These are phyloP conservation scores for Suillus sp. DNA, from an alignment of 768 basidiomycete genomes.

Conservation along the genomic window DNA sequence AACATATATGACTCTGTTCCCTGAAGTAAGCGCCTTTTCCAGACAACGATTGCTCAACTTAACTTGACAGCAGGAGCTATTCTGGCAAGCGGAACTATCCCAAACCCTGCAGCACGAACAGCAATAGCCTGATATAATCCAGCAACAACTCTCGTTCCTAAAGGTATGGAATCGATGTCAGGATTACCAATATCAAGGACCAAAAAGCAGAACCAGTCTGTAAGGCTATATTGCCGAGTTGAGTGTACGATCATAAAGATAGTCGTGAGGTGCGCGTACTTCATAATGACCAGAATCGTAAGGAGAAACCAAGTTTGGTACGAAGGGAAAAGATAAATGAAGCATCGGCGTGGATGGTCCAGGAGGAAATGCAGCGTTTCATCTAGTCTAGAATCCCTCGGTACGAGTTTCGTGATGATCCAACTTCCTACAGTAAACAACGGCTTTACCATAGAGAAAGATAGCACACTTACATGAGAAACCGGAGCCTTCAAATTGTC, in stretches of 20 bases:
- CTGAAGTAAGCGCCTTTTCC: constrained; percentile 4
- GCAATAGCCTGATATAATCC: constrained; percentile 80
- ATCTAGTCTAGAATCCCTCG: constrained; percentile 55
- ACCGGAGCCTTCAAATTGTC: constrained; percentile 59
- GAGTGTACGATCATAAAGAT: background rate
- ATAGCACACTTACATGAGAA: constrained; percentile 66
- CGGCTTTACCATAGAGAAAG: constrained; percentile 9
- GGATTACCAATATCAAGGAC: constrained; percentile 85
- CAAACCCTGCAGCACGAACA: constrained; percentile 88
- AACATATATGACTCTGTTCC: constrained; percentile 73
- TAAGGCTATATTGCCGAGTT: constrained; percentile 44
- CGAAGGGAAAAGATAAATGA: constrained; percentile 87
- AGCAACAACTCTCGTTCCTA: constrained; percentile 67
- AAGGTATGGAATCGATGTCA: constrained; percentile 65
- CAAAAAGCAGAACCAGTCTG: constrained; percentile 91
- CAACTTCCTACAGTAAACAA: constrained; percentile 52
- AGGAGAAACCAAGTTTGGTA: constrained; percentile 94
- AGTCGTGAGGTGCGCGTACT: constrained; percentile 47
- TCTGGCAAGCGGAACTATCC: constrained; percentile 67
- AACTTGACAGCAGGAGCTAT: constrained; percentile 90
- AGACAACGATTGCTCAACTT: constrained; percentile 29
- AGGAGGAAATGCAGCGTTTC: constrained; percentile 91
- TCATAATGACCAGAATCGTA: constrained; percentile 64
- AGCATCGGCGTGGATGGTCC: constrained; percentile 93
- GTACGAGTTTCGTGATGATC: constrained; percentile 64